A percentile compares a stretch with the other conserved stretches of the same genome.
These are phyloP conservation scores for Pleomassaria siparia DNA, from an alignment of 2,329 filamentous ascomycete genomes.

Conservation along the genomic window DNA sequence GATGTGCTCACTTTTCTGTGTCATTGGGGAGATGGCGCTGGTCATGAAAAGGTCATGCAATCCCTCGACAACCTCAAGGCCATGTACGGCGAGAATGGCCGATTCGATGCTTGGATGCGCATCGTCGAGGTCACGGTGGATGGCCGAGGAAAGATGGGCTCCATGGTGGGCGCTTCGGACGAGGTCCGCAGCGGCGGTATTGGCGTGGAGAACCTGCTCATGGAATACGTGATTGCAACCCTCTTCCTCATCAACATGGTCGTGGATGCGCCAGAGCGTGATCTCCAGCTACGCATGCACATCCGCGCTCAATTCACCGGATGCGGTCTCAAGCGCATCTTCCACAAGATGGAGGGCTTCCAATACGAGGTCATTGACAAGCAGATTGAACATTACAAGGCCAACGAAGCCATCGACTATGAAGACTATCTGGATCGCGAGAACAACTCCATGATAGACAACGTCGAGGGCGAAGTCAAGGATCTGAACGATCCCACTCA, in stretches of 20 bases:
- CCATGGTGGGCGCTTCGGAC: constrained; percentile 92
- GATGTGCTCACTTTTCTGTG: constrained; percentile 96
- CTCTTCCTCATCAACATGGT: constrained; percentile 96
- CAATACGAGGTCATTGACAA: constrained; percentile 99
- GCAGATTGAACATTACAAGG: constrained; percentile 90
- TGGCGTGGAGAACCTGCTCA: constrained; percentile 96
- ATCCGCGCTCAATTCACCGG: constrained; percentile 94
- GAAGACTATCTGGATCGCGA: constrained; percentile 94
- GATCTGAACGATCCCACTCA: constrained; percentile 91
- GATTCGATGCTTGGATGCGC: constrained; percentile 98
- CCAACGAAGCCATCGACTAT: constrained; percentile 96
- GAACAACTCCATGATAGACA: constrained; percentile 86
- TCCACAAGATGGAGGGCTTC: constrained; percentile 97
- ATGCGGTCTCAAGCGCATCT: constrained; percentile 90
- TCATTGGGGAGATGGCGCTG: constrained; percentile 86
- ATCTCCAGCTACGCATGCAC: constrained; percentile 88
- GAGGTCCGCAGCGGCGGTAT: constrained; percentile 95
- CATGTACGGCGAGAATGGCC: constrained; percentile 85
- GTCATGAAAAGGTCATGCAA: constrained; percentile 90
- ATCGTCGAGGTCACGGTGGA: constrained; percentile 96
- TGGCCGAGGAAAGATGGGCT: constrained; percentile 97
- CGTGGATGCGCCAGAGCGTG: constrained; percentile 84
- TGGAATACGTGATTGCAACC: constrained; percentile 97
- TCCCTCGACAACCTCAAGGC: constrained; percentile 89
- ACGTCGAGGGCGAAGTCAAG: constrained; percentile 79